Conservation (phyloP, 108 stramenopile genomes). For the Skeletonema menzelii region DNA sequence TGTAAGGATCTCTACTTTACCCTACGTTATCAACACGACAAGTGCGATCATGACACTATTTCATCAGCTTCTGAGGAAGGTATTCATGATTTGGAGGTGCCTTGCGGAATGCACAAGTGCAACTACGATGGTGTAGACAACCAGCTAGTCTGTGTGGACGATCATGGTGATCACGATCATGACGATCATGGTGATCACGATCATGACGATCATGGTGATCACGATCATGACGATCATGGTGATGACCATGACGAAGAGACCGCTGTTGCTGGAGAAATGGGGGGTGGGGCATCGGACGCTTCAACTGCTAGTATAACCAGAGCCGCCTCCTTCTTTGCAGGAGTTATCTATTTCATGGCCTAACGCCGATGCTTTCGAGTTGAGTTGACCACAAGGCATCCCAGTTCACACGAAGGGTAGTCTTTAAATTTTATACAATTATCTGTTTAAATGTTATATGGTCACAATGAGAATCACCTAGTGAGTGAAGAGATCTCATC, state of each 20-base stretch:
- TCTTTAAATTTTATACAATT: too few relatives aligned
- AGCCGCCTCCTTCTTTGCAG: not conserved
- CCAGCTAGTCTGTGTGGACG: slow-evolving; percentile 2
- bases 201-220: not conserved
- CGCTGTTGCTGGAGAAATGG: not conserved
- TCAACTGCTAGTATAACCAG: not conserved
- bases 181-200: not conserved
- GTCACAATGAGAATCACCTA: too few relatives aligned
- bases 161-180: slow-evolving; percentile 2
- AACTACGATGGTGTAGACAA: slow-evolving; percentile 8
- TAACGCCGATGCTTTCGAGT: not conserved
- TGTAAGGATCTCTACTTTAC: slow-evolving; percentile 19
- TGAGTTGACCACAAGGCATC: not conserved
- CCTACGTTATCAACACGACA: slow-evolving; percentile 12
- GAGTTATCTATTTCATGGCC: not conserved
- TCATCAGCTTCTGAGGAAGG: slow-evolving; percentile 13
- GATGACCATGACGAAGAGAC: not conserved
- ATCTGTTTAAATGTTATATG: too few relatives aligned
- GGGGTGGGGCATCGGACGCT: not conserved
- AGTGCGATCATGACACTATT: slow-evolving; percentile 17
- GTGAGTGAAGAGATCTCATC: too few relatives aligned
- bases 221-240: too few relatives aligned
- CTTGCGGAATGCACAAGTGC: slow-evolving; percentile 19
- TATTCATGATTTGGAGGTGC: slow-evolving; percentile 15
- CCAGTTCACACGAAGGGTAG: too few relatives aligned